Evolutionary conservation across 441 rosid genomes (phyloP).

Genomic region (Brassica balearica): DNA sequence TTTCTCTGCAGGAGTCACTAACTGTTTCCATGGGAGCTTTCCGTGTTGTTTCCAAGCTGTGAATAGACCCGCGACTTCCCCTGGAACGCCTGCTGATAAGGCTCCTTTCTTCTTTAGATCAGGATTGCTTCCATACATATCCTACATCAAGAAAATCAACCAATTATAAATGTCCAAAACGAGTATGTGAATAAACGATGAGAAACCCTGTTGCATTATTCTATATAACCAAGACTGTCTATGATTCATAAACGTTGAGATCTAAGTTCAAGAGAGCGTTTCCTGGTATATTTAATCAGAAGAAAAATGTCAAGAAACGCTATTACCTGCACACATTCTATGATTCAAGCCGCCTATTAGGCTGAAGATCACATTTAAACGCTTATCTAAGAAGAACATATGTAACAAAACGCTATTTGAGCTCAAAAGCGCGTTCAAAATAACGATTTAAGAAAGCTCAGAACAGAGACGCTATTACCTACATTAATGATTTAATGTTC

Average conservation of each 20-base stretch:
- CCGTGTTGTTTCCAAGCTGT: constrained; percentile 62
- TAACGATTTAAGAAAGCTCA: background rate
- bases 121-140: constrained; percentile 57
- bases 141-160: constrained; percentile 41
- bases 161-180: background rate
- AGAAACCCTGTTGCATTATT: background rate
- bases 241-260: background rate
- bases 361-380: background rate
- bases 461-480: constrained; percentile 10
- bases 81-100: constrained; percentile 62
- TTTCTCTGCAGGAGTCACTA: constrained; percentile 52
- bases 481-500: background rate
- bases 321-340: too few species aligned
- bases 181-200: background rate
- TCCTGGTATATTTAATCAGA: background rate
- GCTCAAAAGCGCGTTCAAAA: background rate
- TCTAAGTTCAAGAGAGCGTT: background rate
- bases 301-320: background rate
- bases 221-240: background rate
- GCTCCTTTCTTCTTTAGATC: constrained; percentile 51
- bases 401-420: constrained; percentile 1
- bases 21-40: constrained; percentile 55
- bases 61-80: constrained; percentile 61
- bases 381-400: background rate
- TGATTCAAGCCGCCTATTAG: background rate